phyloP scores from a whole-genome alignment of 306 rosid genomes.

The Vigna mungo region DNA sequence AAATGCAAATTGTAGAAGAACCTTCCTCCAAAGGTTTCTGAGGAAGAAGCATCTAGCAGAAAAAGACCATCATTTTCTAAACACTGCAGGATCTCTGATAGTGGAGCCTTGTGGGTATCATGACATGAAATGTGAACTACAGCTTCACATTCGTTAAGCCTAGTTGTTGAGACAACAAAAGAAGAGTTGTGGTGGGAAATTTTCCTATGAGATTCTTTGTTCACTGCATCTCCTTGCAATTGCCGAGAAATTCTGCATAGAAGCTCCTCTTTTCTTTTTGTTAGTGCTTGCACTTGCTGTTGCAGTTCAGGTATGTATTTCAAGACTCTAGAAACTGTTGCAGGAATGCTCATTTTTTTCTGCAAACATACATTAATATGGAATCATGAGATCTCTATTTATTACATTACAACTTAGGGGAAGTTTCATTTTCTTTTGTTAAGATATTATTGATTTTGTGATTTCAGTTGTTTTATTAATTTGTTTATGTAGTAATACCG shows the following conservation, averaged over 20 bases:
- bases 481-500: too few relatives aligned
- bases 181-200: slow-evolving; percentile 13
- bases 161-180: slow-evolving; percentile 56
- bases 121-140: slow-evolving; percentile 60
- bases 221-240: slow-evolving; percentile 16
- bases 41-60: slow-evolving; percentile 67
- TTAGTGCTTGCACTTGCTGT: slow-evolving; percentile 59
- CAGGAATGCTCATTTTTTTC: slow-evolving; percentile 74
- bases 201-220: slow-evolving; percentile 35
- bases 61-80: slow-evolving; percentile 61
- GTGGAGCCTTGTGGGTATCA: slow-evolving; percentile 30
- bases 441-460: too few relatives aligned
- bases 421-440: too few relatives aligned
- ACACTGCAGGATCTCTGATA: slow-evolving; percentile 55
- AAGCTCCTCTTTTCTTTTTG: slow-evolving; percentile 60
- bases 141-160: slow-evolving; percentile 59
- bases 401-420: too few relatives aligned
- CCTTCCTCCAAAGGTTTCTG: slow-evolving; percentile 61
- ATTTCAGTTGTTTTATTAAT: too few relatives aligned
- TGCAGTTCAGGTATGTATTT: slow-evolving; percentile 74
- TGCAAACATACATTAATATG: slow-evolving; percentile 31
- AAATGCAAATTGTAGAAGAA: slow-evolving; percentile 53
- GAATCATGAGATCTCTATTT: neutral
- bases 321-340: slow-evolving; percentile 60
- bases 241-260: slow-evolving; percentile 32